Evolutionary conservation across 2,329 filamentous ascomycete species (phyloP).

Genomic region (Colletotrichum kahawae): DNA sequence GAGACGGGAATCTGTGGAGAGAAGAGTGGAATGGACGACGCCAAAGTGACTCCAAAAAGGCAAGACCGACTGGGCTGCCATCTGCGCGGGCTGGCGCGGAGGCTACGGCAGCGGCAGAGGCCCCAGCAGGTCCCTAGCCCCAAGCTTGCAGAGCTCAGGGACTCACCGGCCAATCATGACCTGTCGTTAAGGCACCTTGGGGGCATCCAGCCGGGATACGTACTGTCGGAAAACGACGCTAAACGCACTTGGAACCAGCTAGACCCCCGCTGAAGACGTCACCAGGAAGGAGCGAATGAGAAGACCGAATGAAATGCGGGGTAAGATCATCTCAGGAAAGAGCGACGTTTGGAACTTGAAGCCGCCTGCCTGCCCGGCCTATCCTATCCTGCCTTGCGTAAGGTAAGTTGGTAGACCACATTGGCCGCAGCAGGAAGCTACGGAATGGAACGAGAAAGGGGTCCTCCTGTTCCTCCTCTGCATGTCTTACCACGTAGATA

Average conservation of each 20-base stretch:
- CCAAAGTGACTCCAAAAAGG: neutral
- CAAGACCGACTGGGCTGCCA: neutral
- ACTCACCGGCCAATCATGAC: constrained; percentile 1
- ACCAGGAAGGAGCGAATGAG: neutral
- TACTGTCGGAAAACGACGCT: neutral
- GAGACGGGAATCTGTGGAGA: neutral
- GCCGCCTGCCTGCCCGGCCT: neutral
- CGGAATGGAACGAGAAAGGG: neutral
- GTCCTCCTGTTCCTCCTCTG: neutral
- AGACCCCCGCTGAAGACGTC: constrained; percentile 21
- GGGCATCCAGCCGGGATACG: neutral
- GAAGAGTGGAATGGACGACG: neutral
- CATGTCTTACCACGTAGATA: neutral
- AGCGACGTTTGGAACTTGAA: constrained; percentile 5
- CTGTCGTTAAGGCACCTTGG: neutral
- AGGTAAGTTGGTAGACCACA: neutral
- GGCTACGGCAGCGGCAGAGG: constrained; percentile 8
- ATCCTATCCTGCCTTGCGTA: neutral
- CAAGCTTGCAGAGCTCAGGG: neutral
- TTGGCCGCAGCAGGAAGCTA: neutral
- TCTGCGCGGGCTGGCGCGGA: neutral
- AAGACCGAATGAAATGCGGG: constrained; percentile 19
- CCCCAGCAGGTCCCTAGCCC: neutral
- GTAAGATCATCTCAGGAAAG: constrained; percentile 8
- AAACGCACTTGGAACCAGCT: neutral